Percentiles rank a stretch among this genome's conserved stretches.
Evolutionary conservation across 148 eudicot genomes (phyloP).

Genomic region (Silene conica): DNA sequence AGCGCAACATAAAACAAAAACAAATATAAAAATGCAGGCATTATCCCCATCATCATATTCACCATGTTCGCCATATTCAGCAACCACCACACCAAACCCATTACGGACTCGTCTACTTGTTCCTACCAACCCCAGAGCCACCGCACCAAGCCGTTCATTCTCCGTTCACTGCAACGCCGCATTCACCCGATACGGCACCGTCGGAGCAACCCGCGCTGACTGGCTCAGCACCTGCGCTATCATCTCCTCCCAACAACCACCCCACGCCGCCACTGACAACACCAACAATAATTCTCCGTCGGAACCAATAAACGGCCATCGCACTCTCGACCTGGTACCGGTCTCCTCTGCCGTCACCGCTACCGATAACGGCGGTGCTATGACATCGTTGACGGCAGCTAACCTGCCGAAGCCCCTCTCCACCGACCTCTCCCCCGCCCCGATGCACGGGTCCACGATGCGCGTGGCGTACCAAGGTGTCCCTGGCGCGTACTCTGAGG

Average conservation of each 20-base stretch:
- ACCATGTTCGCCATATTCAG: too few species aligned
- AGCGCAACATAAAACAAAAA: background rate
- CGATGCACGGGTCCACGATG: constrained; percentile 71
- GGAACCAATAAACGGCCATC: constrained; percentile 50
- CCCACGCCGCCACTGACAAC: constrained; percentile 17
- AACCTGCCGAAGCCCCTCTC: constrained; percentile 62
- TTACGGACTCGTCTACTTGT: constrained; percentile 5
- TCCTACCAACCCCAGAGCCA: constrained; percentile 18
- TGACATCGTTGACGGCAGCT: background rate
- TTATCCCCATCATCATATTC: constrained; percentile 25
- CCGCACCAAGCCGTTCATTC: constrained; percentile 35
- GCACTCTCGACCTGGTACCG: constrained; percentile 54
- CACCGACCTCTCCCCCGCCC: constrained; percentile 62
- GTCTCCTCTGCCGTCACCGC: background rate
- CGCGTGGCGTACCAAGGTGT: constrained; percentile 95
- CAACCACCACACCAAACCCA: constrained; percentile 33
- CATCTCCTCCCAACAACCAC: constrained; percentile 51
- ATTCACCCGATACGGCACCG: constrained; percentile 24
- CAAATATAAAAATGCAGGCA: constrained; percentile 41
- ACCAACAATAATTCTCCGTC: background rate
- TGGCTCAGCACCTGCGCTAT: constrained; percentile 89
- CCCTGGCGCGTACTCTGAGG: constrained; percentile 92
- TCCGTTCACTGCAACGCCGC: constrained; percentile 34
- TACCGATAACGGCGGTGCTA: background rate
- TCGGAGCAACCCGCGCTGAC: constrained; percentile 44